These are phyloP conservation scores for Trichoderma lentiforme DNA, from an alignment of 2,329 filamentous ascomycete genomes.

Conservation along the genomic window DNA sequence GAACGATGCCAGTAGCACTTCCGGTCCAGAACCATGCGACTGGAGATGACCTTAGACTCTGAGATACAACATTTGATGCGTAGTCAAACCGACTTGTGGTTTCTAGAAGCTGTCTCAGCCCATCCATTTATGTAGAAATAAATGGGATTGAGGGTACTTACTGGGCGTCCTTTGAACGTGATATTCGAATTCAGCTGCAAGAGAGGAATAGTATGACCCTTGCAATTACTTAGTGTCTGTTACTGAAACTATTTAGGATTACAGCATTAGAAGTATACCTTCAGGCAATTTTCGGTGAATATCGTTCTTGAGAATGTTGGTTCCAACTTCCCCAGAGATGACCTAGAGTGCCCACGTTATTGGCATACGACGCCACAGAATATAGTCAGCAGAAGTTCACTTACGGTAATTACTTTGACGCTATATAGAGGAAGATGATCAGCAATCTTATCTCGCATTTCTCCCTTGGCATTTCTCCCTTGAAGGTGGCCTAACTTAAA, in stretches of 20 bases:
- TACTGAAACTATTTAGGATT: neutral
- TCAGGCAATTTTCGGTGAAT: neutral
- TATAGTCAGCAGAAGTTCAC: neutral
- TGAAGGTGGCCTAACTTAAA: conserved; percentile 19
- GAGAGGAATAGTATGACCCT: conserved; percentile 3
- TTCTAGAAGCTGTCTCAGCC: neutral
- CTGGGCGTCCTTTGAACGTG: neutral
- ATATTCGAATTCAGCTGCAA: neutral
- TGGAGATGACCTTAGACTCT: conserved; percentile 26
- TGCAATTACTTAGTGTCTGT: accelerated
- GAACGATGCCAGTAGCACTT: neutral
- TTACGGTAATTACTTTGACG: conserved; percentile 1
- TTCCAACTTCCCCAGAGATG: conserved; percentile 19
- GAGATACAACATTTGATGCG: conserved; percentile 20
- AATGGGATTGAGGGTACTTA: neutral
- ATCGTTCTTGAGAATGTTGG: conserved; percentile 15
- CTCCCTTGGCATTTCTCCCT: neutral
- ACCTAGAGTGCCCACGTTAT: neutral
- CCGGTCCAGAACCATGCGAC: conserved; percentile 9
- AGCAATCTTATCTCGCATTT: neutral
- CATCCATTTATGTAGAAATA: neutral
- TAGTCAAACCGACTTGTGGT: conserved; percentile 9
- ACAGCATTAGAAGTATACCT: neutral
- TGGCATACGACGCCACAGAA: neutral
- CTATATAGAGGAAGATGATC: neutral